Percentiles rank a stretch among this genome's conserved stretches.
Evolutionary conservation across 1,139 yeast genomes (phyloP).

Genomic region (Sugiyamaella grinbergsii): DNA sequence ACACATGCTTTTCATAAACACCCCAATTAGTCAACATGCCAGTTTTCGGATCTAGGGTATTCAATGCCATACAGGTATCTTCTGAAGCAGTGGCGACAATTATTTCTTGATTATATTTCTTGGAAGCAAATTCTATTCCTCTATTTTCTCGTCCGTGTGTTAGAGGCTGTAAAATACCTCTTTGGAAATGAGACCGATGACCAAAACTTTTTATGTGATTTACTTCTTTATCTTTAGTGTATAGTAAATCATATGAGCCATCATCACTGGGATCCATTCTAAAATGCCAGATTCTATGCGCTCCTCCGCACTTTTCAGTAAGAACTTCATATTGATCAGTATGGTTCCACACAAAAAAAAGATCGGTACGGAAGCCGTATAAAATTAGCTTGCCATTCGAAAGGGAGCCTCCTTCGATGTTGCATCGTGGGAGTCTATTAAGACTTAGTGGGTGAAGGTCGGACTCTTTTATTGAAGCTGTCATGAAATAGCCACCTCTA

Average conservation of each 20-base stretch:
- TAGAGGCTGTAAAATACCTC: conserved; percentile 53
- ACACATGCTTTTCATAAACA: conserved; percentile 77
- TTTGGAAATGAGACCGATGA: conserved; percentile 33
- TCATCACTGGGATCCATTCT: conserved; percentile 24
- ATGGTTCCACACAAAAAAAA: conserved; percentile 82
- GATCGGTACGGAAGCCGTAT: conserved; percentile 80
- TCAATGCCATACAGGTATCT: conserved; percentile 74
- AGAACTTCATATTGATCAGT: conserved; percentile 69
- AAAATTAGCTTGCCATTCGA: conserved; percentile 53
- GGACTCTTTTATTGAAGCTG: conserved; percentile 25
- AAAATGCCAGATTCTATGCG: conserved; percentile 76
- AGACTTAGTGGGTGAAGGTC: conserved; percentile 50
- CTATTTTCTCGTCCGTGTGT: conserved; percentile 84
- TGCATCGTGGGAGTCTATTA: conserved; percentile 72
- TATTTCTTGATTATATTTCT: conserved; percentile 32
- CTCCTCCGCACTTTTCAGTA: conserved; percentile 84
- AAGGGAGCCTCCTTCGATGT: conserved; percentile 68
- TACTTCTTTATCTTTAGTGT: conserved; percentile 53
- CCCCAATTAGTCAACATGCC: conserved; percentile 55
- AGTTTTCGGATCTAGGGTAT: conserved; percentile 45
- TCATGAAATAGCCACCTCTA: conserved; percentile 37
- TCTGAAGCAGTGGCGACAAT: conserved; percentile 77
- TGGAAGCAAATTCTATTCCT: conserved; percentile 39
- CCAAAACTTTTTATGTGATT: conserved; percentile 19
- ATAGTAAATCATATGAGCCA: conserved; percentile 46